phyloP scores from a whole-genome alignment of 306 rosid genomes.

The Cucurbita argyrosperma region DNA sequence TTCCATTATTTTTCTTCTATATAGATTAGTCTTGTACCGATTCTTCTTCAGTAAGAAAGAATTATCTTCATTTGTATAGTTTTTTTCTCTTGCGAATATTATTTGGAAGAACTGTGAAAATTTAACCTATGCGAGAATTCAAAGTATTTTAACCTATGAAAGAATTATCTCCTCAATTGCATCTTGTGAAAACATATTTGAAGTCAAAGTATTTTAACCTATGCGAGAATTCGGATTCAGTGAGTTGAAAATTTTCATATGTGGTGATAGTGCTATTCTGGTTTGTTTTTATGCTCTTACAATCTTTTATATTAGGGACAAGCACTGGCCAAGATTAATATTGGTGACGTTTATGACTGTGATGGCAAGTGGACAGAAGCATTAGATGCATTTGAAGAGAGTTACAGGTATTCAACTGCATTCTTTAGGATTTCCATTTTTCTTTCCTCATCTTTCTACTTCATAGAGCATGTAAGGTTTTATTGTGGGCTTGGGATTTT shows the following conservation, averaged over 20 bases:
- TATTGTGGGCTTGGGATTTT: too few species aligned
- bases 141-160: neutral
- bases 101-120: neutral
- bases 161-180: neutral
- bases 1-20: too few species aligned
- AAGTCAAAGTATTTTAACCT: neutral
- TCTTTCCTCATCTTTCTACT: neutral
- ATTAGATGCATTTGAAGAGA: constrained; percentile 48
- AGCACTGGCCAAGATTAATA: constrained; percentile 51
- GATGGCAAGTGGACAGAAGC: constrained; percentile 48
- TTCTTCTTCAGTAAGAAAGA: too few species aligned
- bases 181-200: neutral
- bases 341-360: constrained; percentile 73
- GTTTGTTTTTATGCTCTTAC: constrained; percentile 13
- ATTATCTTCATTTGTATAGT: too few species aligned
- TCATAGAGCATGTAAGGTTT: neutral
- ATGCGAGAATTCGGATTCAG: neutral
- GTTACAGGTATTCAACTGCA: constrained; percentile 46
- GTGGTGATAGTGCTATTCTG: neutral
- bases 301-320: constrained; percentile 46
- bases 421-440: neutral
- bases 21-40: too few species aligned
- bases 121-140: neutral
- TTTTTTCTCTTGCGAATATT: neutral
- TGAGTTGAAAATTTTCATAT: neutral